Evolutionary conservation across 805 yeast species (phyloP).

Genomic region (Clavispora carvajalis): DNA sequence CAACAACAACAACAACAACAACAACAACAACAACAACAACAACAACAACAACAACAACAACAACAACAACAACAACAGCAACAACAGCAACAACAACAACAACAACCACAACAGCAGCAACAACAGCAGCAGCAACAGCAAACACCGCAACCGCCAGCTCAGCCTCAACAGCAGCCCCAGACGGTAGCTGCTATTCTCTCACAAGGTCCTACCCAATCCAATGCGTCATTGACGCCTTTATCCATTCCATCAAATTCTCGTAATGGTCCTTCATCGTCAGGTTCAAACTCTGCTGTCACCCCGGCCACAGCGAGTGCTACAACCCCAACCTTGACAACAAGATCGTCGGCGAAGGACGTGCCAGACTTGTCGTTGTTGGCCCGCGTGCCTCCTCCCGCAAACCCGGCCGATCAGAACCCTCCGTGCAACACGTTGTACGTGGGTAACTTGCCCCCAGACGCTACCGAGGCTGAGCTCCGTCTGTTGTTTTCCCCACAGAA

Average conservation of each 20-base stretch:
- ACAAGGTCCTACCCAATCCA: constrained; percentile 12
- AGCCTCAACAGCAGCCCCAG: constrained; percentile 7
- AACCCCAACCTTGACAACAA: constrained; percentile 8
- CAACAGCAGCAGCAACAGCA: background rate
- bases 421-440: constrained; percentile 97
- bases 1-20: no score
- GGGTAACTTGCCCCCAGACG: constrained; percentile 96
- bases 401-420: constrained; percentile 98
- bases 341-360: constrained; percentile 29
- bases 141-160: constrained; percentile 4
- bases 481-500: constrained; percentile 81
- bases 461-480: constrained; percentile 88
- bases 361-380: constrained; percentile 71
- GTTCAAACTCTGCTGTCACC: constrained; percentile 1
- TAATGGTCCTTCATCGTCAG: constrained; percentile 6
- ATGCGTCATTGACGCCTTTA: constrained; percentile 4
- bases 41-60: background rate
- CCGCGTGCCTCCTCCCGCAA: constrained; percentile 85
- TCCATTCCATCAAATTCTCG: constrained; percentile 5
- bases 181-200: constrained; percentile 14
- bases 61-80: background rate
- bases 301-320: constrained; percentile 6
- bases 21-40: no score
- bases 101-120: background rate
- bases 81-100: background rate